phyloP scores from a whole-genome alignment of 306 rosid species.

The Acacia acuminata region DNA sequence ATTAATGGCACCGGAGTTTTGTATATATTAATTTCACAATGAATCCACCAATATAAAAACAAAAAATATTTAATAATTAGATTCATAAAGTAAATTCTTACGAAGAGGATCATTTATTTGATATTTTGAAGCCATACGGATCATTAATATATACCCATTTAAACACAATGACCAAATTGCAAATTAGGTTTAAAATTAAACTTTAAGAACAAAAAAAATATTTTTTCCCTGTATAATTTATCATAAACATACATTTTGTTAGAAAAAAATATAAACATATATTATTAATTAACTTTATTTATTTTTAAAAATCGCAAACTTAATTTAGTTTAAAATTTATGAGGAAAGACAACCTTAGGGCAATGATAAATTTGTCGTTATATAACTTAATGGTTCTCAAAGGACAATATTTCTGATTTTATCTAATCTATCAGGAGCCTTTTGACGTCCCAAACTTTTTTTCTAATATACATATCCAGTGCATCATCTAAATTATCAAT shows the following conservation, averaged over 20 bases:
- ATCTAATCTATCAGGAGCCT: background rate
- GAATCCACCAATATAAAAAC: background rate
- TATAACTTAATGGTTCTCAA: background rate
- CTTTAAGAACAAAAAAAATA: too few relatives aligned
- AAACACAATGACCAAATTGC: background rate
- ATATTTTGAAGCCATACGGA: too few relatives aligned
- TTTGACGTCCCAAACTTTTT: background rate
- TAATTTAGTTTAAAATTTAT: background rate
- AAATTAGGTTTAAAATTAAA: too few relatives aligned
- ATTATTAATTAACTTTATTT: background rate
- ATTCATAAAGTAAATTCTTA: background rate
- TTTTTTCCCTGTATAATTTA: background rate
- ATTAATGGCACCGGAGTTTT: background rate
- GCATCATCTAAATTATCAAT: background rate
- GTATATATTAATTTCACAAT: background rate
- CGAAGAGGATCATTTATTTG: background rate
- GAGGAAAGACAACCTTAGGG: background rate
- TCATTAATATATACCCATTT: background rate
- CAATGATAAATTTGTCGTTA: background rate
- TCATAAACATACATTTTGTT: too few relatives aligned
- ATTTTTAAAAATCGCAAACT: background rate
- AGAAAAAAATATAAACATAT: background rate
- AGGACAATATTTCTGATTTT: background rate
- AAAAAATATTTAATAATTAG: background rate
- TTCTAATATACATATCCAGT: background rate